Evolutionary conservation across 2,329 filamentous ascomycete genomes (phyloP).

Genomic region (Fusarium subglutinans): DNA sequence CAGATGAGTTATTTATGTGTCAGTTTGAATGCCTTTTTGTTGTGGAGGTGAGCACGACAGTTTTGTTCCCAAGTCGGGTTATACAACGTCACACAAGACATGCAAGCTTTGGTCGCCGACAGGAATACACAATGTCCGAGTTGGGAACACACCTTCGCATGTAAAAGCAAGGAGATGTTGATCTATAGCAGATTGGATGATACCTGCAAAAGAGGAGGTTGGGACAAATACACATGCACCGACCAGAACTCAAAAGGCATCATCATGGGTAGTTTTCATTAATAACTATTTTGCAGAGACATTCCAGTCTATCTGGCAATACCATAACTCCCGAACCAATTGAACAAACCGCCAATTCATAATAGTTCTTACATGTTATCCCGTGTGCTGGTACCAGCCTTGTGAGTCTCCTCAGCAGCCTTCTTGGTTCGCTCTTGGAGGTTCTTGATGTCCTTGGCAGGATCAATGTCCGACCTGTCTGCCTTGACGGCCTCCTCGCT

Average conservation of each 20-base stretch:
- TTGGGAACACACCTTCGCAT: not conserved
- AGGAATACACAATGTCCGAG: not conserved
- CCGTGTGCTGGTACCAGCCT: slow-evolving; percentile 59
- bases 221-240: not conserved
- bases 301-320: slow-evolving; percentile 8
- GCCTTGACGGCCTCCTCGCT: slow-evolving; percentile 82
- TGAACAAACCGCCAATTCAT: not conserved
- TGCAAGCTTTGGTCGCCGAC: not conserved
- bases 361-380: slow-evolving; percentile 51
- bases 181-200: not conserved
- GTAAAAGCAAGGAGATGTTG: not conserved
- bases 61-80: not conserved
- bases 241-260: not conserved
- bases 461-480: slow-evolving; percentile 57
- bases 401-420: slow-evolving; percentile 56
- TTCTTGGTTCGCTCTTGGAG: slow-evolving; percentile 69
- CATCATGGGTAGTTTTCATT: slow-evolving; percentile 12
- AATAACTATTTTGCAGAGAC: slow-evolving; percentile 17
- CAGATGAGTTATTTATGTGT: not conserved
- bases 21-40: not conserved
- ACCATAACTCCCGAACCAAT: slow-evolving; percentile 14
- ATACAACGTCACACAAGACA: not conserved
- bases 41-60: not conserved
- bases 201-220: not conserved
- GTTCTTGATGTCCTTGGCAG: slow-evolving; percentile 53